phyloP scores from a whole-genome alignment of 2,329 filamentous ascomycete species.

The Colletotrichum simmondsii region DNA sequence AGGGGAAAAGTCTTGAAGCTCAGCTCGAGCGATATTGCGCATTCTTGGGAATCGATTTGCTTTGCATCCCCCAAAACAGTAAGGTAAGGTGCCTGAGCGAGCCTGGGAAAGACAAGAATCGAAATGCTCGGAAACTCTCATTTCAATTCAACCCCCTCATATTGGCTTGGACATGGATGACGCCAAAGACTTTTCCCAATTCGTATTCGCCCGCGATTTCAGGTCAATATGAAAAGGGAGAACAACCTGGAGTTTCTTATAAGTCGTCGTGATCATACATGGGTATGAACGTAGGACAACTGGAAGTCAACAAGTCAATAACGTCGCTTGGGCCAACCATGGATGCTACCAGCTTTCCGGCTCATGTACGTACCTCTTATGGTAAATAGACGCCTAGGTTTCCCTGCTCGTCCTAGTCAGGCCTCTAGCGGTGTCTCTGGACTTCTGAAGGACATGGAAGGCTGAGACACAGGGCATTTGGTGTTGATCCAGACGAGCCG shows the following conservation, averaged over 20 bases:
- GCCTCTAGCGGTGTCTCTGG: neutral
- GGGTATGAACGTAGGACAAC: neutral
- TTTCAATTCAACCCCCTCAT: neutral
- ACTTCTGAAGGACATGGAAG: neutral
- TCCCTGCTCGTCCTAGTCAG: neutral
- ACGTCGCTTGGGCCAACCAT: neutral
- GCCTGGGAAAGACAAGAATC: neutral
- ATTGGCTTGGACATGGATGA: too few relatives aligned
- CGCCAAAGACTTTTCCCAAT: neutral
- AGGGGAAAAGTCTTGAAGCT: neutral
- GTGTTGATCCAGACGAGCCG: neutral
- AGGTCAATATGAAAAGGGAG: neutral
- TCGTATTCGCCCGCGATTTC: neutral
- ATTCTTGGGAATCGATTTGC: neutral
- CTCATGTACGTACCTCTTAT: neutral
- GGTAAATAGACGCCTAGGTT: neutral
- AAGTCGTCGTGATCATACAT: neutral
- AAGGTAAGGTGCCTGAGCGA: neutral
- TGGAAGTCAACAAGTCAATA: neutral
- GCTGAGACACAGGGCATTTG: constrained; percentile 3
- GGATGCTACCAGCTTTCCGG: neutral
- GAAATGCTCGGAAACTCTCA: neutral
- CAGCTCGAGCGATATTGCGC: neutral
- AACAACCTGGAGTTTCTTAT: too few relatives aligned
- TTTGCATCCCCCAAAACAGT: neutral